A percentile compares a stretch with the other conserved stretches of the same genome.
These are phyloP conservation scores for Themeda triandra DNA, from an alignment of 176 grass and related monocot genomes.

Conservation along the genomic window DNA sequence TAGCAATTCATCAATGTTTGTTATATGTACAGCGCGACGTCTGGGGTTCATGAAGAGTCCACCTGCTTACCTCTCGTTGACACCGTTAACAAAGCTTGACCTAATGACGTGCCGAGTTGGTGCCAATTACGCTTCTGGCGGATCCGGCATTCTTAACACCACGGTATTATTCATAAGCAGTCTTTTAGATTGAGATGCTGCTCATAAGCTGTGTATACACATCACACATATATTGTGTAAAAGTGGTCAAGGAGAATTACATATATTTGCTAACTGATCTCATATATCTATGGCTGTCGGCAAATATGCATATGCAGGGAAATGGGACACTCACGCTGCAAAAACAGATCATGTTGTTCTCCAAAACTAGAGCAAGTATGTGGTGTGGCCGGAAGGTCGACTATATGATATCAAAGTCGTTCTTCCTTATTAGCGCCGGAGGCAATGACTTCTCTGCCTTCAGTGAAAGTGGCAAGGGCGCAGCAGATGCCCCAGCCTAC, in stretches of 20 bases:
- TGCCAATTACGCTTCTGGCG: neutral
- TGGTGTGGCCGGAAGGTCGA: neutral
- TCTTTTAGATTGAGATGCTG: neutral
- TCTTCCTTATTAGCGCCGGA: neutral
- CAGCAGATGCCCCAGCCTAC: neutral
- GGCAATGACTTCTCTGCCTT: neutral
- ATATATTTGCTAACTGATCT: neutral
- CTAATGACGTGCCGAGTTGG: neutral
- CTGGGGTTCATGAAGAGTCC: neutral
- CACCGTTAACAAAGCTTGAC: neutral
- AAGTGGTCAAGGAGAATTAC: neutral
- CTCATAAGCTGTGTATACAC: neutral
- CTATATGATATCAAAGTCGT: neutral
- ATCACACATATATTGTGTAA: neutral
- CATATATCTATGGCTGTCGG: neutral
- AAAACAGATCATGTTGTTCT: neutral
- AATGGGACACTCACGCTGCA: neutral
- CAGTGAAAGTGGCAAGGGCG: neutral
- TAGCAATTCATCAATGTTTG: neutral
- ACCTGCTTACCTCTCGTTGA: conserved; percentile 7
- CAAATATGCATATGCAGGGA: neutral
- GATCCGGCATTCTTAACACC: neutral
- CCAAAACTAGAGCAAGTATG: neutral
- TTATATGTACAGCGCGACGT: neutral
- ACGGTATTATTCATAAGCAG: neutral